A percentile compares a stretch with the other conserved stretches of the same genome.
Evolutionary conservation across 1,139 yeast species (phyloP).

Genomic region (Suhomyces atakaporum): DNA sequence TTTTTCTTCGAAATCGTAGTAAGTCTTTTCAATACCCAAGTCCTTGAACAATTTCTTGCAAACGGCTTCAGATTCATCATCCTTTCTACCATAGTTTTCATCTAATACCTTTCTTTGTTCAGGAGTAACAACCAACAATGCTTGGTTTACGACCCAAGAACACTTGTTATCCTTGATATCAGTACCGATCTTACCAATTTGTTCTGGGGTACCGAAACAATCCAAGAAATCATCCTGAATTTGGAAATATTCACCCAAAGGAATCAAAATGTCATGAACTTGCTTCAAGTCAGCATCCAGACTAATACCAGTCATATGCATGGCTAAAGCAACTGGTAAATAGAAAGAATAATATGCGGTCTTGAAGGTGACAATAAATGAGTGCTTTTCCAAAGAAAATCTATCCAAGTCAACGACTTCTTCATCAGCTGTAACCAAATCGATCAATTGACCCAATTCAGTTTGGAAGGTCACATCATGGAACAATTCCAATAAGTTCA

Average conservation of each 20-base stretch:
- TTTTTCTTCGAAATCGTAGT: slow-evolving; percentile 79
- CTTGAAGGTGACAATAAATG: slow-evolving; percentile 93
- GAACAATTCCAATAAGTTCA: slow-evolving; percentile 88
- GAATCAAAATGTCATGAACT: slow-evolving; percentile 84
- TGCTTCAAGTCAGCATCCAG: slow-evolving; percentile 78
- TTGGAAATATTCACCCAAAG: slow-evolving; percentile 98
- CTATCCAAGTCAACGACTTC: slow-evolving; percentile 85
- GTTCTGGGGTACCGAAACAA: slow-evolving; percentile 96
- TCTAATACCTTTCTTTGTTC: slow-evolving; percentile 85
- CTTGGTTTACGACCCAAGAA: slow-evolving; percentile 96
- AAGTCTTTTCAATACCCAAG: slow-evolving; percentile 68
- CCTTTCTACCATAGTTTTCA: slow-evolving; percentile 86
- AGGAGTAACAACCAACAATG: slow-evolving; percentile 73
- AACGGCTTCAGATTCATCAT: slow-evolving; percentile 63
- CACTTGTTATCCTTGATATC: slow-evolving; percentile 98
- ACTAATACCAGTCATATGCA: slow-evolving; percentile 84
- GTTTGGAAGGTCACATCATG: slow-evolving; percentile 96
- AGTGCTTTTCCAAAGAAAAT: slow-evolving; percentile 86
- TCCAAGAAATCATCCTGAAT: slow-evolving; percentile 97
- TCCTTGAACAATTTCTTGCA: slow-evolving; percentile 78
- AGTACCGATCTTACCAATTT: slow-evolving; percentile 97
- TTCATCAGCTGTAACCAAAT: slow-evolving; percentile 96
- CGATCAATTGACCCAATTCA: slow-evolving; percentile 94
- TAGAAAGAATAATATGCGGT: slow-evolving; percentile 98
- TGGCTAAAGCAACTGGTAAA: slow-evolving; percentile 95